A percentile compares a stretch with the other conserved stretches of the same genome.
These are phyloP conservation scores for Trichosporon faecale DNA, from an alignment of 1,284 basidiomycete species.

Conservation along the genomic window DNA sequence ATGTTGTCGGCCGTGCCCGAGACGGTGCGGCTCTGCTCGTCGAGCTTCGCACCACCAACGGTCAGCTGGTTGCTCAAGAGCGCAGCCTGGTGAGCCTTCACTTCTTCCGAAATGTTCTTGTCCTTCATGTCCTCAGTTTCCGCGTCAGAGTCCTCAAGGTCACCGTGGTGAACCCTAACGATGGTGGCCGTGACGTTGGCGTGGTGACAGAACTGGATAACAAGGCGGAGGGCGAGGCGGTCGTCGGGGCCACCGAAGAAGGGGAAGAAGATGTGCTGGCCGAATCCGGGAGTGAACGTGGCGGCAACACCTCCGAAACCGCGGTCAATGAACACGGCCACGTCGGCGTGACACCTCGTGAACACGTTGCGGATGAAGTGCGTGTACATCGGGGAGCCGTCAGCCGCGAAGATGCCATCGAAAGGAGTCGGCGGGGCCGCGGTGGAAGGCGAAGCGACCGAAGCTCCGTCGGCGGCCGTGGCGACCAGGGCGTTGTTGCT, in stretches of 20 bases:
- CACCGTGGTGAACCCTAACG: slow-evolving; percentile 56
- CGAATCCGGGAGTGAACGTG: slow-evolving; percentile 35
- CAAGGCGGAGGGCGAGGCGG: slow-evolving; percentile 71
- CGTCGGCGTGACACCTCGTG: slow-evolving; percentile 60
- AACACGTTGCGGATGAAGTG: slow-evolving; percentile 80
- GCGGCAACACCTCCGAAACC: slow-evolving; percentile 53
- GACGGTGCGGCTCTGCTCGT: slow-evolving; percentile 37
- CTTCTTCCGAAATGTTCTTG: slow-evolving; percentile 34
- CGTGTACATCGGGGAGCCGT: slow-evolving; percentile 59
- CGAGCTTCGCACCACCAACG: slow-evolving; percentile 34
- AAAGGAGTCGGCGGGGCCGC: slow-evolving; percentile 35
- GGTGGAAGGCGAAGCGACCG: slow-evolving; percentile 59
- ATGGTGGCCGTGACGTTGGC: slow-evolving; percentile 69
- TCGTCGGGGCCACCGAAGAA: slow-evolving; percentile 94
- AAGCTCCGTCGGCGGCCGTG: background rate
- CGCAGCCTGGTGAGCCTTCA: slow-evolving; percentile 45
- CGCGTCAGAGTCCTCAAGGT: slow-evolving; percentile 48
- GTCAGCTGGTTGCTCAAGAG: slow-evolving; percentile 47
- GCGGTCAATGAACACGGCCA: slow-evolving; percentile 78
- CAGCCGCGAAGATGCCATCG: slow-evolving; percentile 46
- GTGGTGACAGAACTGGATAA: slow-evolving; percentile 68
- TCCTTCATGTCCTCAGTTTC: slow-evolving; percentile 44
- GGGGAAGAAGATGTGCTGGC: slow-evolving; percentile 72
- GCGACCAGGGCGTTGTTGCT: slow-evolving; percentile 60
- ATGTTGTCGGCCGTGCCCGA: slow-evolving; percentile 54